Base-by-base conservation (phyloP, 768 basidiomycete genomes). In the Tylopilus balloui region DNA sequence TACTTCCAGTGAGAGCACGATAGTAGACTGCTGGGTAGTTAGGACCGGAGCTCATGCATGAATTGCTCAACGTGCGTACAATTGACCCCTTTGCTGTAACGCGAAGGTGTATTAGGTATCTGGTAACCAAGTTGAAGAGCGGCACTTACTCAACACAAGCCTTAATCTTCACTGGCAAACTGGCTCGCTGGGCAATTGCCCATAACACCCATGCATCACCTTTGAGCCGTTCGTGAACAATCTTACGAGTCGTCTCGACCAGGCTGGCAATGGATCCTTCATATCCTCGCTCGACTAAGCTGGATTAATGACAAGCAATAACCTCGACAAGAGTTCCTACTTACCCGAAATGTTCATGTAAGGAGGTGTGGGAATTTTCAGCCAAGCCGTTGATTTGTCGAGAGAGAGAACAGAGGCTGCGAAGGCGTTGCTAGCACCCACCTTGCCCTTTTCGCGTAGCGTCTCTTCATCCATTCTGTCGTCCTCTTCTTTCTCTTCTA, bases 151-250 rank as follows among this genome's bases (percentile, higher is more conserved):
- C 47, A 15, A 52, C 25, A 23, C 47, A 49, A 3, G 47, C 51
- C 23, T 48, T 42, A 9, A 52, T 43, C 17, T 52, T 52, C 21
- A 40, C 10, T 2, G 51, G 51, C 2, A 52, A 19, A 32, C 6
- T 48, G 17, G 46, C 47, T 34, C 42, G 42, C 31, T 49, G 42
- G 9, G 51, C 47, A 25, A 52, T 49, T 4, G 36, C 46, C 46
- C 45, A 47, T 10, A 24, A 44, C 31, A 49, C 47, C 51, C 51
- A 52, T n/a, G 41, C 51, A 17, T 48, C 51, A 13, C 47, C n/a
- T n/a, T 36, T 42, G 7, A 51, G 21, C 27, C 45, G 45, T 3
- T 51, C 35, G 14, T 25, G 27, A 23, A 51, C 45, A 15, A 47
- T 10, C 2, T 32, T 25, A 9, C 50, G 35, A 24, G 40, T 48